Base-by-base conservation (phyloP, 73 alveolate species). In the Durusdinium trenchii region DNA sequence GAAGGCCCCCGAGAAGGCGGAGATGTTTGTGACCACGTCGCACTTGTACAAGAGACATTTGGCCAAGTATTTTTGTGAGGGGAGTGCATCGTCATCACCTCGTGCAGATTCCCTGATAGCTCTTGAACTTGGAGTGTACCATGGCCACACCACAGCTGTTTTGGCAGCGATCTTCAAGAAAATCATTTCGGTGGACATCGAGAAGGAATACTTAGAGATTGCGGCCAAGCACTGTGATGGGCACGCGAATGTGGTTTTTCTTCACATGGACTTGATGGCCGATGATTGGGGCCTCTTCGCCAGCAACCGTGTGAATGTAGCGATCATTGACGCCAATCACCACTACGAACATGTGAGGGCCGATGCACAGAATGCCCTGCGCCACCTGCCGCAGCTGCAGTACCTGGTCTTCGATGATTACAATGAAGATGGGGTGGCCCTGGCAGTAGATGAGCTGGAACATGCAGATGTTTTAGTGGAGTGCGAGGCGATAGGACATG, bases 11-110 rank as follows among this genome's bases (percentile, higher is more conserved):
- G 98, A 91, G 42, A 91, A 91, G 90, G n/a, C 89, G 28, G 75
- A 91, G 43, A 91, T 91, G 98, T 91, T 91, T 48, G 98, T 91
- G 60, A 91, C 98, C 3, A 91, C 98, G 43, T 91, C 98, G 23
- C 98, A 48, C 2, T 43, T 91, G 76, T 91, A 69, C 90, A 91
- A 91, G 35, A 51, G 98, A 40, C 98, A 91, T 57, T 50, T 91
- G 47, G 87, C 98, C 2, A n/a, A 71, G 61, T 69, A 91, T 36
- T 91, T 91, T 32, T 91, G 98, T 43, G 51, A 32, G 45, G 52
- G 67, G 23, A 51, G 90, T 3, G 52, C 54, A 42, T n/a, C n/a
- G n/a, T n/a, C n/a, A n/a, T n/a, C n/a, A n/a, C n/a, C n/a, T n/a
- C n/a, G n/a, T n/a, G n/a, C n/a, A n/a, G n/a, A n/a, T n/a, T 32